These are phyloP conservation scores for Pythium biforme DNA, from an alignment of 352 stramenopile species.

Conservation along the genomic window DNA sequence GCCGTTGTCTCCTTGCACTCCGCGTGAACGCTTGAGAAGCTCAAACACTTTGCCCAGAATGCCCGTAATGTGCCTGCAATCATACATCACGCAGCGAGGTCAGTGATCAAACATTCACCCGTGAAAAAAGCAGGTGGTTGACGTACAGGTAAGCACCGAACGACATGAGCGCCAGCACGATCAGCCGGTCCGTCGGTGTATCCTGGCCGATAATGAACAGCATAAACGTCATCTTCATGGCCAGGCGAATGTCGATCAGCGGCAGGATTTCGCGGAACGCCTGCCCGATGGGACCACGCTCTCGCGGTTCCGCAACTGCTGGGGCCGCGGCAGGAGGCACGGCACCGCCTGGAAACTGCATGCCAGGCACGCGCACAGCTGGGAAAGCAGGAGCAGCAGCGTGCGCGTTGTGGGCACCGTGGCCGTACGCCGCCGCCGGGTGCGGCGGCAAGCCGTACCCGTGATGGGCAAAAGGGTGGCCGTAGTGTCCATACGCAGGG, in stretches of 20 bases:
- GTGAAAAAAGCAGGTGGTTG: background rate
- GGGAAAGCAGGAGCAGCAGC: conserved; percentile 9
- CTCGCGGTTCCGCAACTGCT: conserved; percentile 7
- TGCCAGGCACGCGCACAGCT: background rate
- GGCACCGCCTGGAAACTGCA: conserved; percentile 10
- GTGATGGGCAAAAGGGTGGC: conserved; percentile 26
- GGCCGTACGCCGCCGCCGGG: conserved; percentile 17
- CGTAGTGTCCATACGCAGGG: conserved; percentile 24
- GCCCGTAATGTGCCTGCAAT: conserved; percentile 65
- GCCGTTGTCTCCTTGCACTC: conserved; percentile 20
- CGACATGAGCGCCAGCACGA: conserved; percentile 72
- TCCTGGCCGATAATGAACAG: conserved; percentile 88
- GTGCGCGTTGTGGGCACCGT: conserved; percentile 7
- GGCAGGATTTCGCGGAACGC: conserved; percentile 54
- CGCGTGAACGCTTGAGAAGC: conserved; percentile 46
- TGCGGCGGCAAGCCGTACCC: conserved; percentile 25
- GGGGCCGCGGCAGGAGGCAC: conserved; percentile 12
- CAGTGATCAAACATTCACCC: background rate
- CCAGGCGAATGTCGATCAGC: conserved; percentile 73
- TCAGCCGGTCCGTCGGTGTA: conserved; percentile 66
- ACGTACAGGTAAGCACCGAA: conserved; percentile 73
- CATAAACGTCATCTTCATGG: conserved; percentile 88
- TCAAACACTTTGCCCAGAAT: conserved; percentile 84
- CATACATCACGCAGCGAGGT: background rate
- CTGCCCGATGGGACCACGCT: conserved; percentile 36